Base-by-base conservation (phyloP, 768 basidiomycete genomes). In the Galerina sulciceps region DNA sequence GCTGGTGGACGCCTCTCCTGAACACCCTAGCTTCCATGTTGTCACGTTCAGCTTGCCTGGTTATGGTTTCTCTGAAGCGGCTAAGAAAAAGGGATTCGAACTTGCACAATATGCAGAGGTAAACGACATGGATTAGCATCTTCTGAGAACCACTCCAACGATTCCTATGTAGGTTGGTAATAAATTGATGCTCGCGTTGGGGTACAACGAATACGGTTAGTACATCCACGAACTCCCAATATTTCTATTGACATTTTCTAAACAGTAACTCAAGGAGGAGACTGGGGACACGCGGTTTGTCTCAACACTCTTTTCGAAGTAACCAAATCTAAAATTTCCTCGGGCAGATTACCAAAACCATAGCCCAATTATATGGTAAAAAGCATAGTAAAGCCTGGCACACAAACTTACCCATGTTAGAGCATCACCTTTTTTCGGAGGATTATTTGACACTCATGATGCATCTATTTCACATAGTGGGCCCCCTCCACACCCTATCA, bases 21-120 rank as follows among this genome's bases (percentile, higher is more conserved):
- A 79, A 0, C 73, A 81, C 38, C 85, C 85, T 1, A 79, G 76
- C 31, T 87, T 88, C 64, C 87, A 89, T 57, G 85, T 89, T 18
- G 85, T 90, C 1, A 83, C 81, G 0, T 61, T 81, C 10, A 82
- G 85, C 61, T 62, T 89, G 2, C 87, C 88, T 11, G 85, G 84
- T 0, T 89, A 70, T 69, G 88, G 85, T 0, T 88, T 88, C 67
- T 87, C 87, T 0, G 76, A 83, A 11, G 82, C 78, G 1, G 79
- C 83, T 3, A 76, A 64, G 38, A 84, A 81, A 63, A 75, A 74
- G 61, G 85, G 83, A 2, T 87, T 87, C 54, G 62, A 57, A 3
- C 34, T 70, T 1, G 36, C 65, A 1, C 83, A 87, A 55, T 84
- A 80, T 48, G 85, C 85, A 1, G 84, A 88, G 72, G 86, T 82